Evolutionary conservation across 768 basidiomycete genomes (phyloP).

Genomic region (Kwoniella europaea): DNA sequence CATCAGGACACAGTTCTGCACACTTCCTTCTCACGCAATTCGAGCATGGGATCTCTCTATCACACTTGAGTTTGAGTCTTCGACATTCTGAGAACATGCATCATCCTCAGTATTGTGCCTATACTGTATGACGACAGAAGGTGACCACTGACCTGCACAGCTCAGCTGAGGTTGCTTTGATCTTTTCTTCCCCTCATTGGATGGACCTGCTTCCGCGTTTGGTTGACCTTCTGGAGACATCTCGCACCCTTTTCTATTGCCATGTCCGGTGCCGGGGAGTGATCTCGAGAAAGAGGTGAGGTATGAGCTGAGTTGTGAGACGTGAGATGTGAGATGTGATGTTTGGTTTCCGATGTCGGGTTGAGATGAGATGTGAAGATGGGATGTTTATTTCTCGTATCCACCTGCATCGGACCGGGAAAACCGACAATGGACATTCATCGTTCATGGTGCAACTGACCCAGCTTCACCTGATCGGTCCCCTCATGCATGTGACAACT

Average conservation of each 20-base stretch:
- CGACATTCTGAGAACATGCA: slow-evolving; percentile 27
- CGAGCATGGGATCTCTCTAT: slow-evolving; percentile 34
- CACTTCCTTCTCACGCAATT: slow-evolving; percentile 34
- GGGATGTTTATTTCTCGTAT: too few relatives aligned
- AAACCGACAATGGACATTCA: not conserved
- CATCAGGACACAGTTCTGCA: slow-evolving; percentile 30
- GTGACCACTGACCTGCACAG: slow-evolving; percentile 22
- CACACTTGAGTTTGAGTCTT: slow-evolving; percentile 35
- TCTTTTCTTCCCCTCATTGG: slow-evolving; percentile 15
- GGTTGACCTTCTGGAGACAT: slow-evolving; percentile 3
- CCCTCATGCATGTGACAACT: too few relatives aligned
- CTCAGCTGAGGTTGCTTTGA: slow-evolving; percentile 28
- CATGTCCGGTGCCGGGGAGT: not conserved
- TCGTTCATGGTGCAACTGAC: too few relatives aligned
- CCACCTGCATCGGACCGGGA: not conserved
- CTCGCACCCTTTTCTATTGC: not conserved
- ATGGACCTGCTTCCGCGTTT: slow-evolving; percentile 12
- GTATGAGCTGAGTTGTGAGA: too few relatives aligned
- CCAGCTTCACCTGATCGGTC: too few relatives aligned
- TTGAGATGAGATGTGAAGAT: not conserved
- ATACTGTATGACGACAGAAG: not conserved
- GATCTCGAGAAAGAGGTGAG: too few relatives aligned
- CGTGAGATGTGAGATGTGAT: too few relatives aligned
- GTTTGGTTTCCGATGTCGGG: not conserved
- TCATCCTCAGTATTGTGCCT: not conserved